A percentile compares a stretch with the other conserved stretches of the same genome.
These are phyloP conservation scores for Linum trigynum DNA, from an alignment of 345 rosid species.

Conservation along the genomic window DNA sequence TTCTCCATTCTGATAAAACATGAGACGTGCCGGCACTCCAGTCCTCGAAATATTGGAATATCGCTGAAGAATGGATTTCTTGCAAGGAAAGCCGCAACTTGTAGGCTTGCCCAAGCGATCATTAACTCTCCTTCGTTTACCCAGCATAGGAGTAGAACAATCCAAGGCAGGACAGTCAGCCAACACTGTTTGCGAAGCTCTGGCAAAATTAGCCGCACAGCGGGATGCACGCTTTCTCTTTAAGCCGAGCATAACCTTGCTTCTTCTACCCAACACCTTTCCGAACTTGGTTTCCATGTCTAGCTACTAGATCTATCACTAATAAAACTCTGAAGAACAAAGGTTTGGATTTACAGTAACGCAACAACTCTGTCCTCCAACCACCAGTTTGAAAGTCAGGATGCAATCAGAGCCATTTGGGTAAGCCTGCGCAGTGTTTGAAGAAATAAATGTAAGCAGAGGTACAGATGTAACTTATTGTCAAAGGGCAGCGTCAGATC, in stretches of 20 bases:
- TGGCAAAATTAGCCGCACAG: slow-evolving; percentile 31
- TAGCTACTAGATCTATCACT: slow-evolving; percentile 33
- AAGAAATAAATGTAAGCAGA: neutral
- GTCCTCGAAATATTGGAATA: slow-evolving; percentile 64
- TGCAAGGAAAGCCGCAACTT: slow-evolving; percentile 18
- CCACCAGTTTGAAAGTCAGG: slow-evolving; percentile 31
- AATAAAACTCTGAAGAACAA: slow-evolving; percentile 41
- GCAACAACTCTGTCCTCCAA: slow-evolving; percentile 11
- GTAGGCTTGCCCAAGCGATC: slow-evolving; percentile 22
- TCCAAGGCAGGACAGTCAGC: slow-evolving; percentile 18
- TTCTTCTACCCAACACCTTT: slow-evolving; percentile 50
- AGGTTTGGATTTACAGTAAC: slow-evolving; percentile 26
- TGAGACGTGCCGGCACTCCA: slow-evolving; percentile 53
- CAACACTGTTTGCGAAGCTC: slow-evolving; percentile 25
- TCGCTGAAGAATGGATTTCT: slow-evolving; percentile 43
- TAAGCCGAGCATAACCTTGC: slow-evolving; percentile 20
- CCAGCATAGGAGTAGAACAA: slow-evolving; percentile 5
- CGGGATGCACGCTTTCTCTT: slow-evolving; percentile 45
- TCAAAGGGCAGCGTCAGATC: too few relatives aligned
- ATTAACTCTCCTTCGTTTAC: slow-evolving; percentile 46
- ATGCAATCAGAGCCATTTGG: slow-evolving; percentile 21
- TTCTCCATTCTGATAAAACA: slow-evolving; percentile 65
- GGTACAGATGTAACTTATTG: neutral
- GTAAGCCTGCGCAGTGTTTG: slow-evolving; percentile 26
- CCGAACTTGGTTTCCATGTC: slow-evolving; percentile 54